These are phyloP conservation scores for Talaromyces sp. DNA, from an alignment of 2,329 filamentous ascomycete species.

Conservation along the genomic window DNA sequence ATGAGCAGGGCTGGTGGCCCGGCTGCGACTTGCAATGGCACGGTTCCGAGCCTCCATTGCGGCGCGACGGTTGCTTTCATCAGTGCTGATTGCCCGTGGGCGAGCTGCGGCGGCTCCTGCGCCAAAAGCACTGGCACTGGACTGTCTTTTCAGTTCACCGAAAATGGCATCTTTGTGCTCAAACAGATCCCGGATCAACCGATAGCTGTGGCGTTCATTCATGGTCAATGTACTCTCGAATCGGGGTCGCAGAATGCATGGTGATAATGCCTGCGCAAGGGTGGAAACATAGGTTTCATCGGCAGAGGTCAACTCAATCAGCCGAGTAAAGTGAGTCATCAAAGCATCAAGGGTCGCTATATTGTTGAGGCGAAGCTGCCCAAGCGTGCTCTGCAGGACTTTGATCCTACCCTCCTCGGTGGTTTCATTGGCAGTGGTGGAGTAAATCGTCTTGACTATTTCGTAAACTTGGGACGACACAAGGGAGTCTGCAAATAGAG, in stretches of 20 bases:
- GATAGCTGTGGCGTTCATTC: conserved; percentile 90
- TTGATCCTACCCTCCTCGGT: conserved; percentile 76
- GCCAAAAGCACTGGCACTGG: conserved; percentile 41
- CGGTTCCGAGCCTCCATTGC: conserved; percentile 91
- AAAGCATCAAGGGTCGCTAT: conserved; percentile 98
- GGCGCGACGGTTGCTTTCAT: conserved; percentile 90
- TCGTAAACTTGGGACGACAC: conserved; percentile 98
- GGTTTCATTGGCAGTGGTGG: conserved; percentile 69
- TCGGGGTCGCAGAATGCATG: conserved; percentile 83
- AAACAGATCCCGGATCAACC: conserved; percentile 86
- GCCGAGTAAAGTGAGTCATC: conserved; percentile 94
- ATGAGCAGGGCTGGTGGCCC: conserved; percentile 64
- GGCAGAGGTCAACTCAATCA: conserved; percentile 94
- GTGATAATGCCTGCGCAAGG: conserved; percentile 70
- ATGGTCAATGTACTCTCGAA: conserved; percentile 85
- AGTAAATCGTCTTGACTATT: conserved; percentile 96
- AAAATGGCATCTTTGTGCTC: conserved; percentile 94
- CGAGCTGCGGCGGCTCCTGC: conserved; percentile 53
- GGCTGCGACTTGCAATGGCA: conserved; percentile 66
- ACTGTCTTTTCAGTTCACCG: conserved; percentile 80
- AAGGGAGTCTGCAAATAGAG: conserved; percentile 67
- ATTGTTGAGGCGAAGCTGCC: conserved; percentile 89
- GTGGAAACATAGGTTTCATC: conserved; percentile 78
- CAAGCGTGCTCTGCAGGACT: conserved; percentile 91
- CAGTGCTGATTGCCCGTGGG: conserved; percentile 83